Base-by-base conservation (phyloP, 495 filamentous ascomycete species). In the Penicillium salamii region DNA sequence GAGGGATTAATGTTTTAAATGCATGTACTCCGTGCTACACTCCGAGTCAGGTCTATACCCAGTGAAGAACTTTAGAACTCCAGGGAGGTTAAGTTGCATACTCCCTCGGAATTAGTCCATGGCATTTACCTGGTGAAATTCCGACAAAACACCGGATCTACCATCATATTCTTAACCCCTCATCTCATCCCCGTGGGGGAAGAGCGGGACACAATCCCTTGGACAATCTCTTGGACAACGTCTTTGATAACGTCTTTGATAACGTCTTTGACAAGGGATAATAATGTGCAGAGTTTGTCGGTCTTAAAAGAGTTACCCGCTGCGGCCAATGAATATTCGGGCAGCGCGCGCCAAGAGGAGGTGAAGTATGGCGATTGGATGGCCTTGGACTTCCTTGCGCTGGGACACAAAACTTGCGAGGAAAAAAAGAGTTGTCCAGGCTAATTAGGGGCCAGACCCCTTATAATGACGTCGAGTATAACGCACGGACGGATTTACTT, bases 391-490 rank as follows among this genome's bases (percentile, higher is more conserved):
- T 11, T 32, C 29, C 7, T 11, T 5, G 29, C 7, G 11, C 7
- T 32, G 29, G 29, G 12, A 32, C 12, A 11, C 12, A 11, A 17
- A 42, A 15, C 2, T 23, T 23, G 39, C 21, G 23, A 5, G 39
- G 15, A 14, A 26, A 40, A 15, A 15, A 35, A 23, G n/a, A 17
- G 13, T 3, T 32, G 33, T 7, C 28, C 17, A 23, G 50, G 48
- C 50, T 58, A 58, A 58, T 52, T 53, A 54, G 43, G 54, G 57
- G 31, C 55, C 39, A 54, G 55, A 58, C 55, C 42, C 36, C 37
- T 19, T 40, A 26, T 8, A 32, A 48, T 55, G 53, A 55, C 53
- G 53, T 55, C 29, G 51, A 45, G 17, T 28, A 34, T 29, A 26
- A 23, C 33, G 51, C 51, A 53, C 47, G 40, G 52, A 47, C 40